Conservation (phyloP, 208 protist genomes). For the Angomonas ambiguus region DNA sequence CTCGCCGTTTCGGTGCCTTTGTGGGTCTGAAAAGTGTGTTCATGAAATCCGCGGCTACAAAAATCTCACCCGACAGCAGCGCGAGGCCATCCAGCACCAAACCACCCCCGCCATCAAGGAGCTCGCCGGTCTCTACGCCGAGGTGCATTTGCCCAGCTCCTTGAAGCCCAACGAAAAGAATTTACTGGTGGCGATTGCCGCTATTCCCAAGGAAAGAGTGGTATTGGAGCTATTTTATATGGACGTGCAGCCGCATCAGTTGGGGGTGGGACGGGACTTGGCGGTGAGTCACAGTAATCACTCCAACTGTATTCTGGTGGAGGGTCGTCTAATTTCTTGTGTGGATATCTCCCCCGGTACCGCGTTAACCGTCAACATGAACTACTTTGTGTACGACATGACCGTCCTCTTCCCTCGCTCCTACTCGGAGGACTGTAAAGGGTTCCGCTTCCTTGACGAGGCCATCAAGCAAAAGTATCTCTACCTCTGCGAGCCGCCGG, state of each 20-base stretch:
- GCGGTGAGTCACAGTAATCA: constrained; percentile 47
- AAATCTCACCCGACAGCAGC: constrained; percentile 55
- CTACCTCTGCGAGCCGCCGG: constrained; percentile 78
- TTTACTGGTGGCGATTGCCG: constrained; percentile 24
- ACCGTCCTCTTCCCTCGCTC: constrained; percentile 53
- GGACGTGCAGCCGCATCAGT: constrained; percentile 69
- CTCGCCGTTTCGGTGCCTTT: constrained; percentile 69
- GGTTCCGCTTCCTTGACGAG: constrained; percentile 70
- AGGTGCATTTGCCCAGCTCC: constrained; percentile 41
- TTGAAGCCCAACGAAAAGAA: constrained; percentile 24
- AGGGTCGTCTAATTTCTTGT: constrained; percentile 59
- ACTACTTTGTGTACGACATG: constrained; percentile 86
- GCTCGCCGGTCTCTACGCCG: constrained; percentile 26
- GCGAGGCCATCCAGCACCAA: constrained; percentile 27
- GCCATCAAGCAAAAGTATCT: constrained; percentile 52
- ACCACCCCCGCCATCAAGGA: constrained; percentile 57
- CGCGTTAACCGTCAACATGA: constrained; percentile 73
- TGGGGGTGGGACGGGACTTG: constrained; percentile 49
- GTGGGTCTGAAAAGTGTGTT: constrained; percentile 45
- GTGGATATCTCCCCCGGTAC: constrained; percentile 32
- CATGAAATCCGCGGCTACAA: constrained; percentile 77
- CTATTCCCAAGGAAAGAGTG: constrained; percentile 34
- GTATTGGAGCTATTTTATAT: constrained; percentile 61
- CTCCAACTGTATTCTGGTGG: constrained; percentile 68
- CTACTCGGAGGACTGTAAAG: constrained; percentile 44